Base-by-base conservation (phyloP, 768 basidiomycete genomes). In the Amanita molliuscula region DNA sequence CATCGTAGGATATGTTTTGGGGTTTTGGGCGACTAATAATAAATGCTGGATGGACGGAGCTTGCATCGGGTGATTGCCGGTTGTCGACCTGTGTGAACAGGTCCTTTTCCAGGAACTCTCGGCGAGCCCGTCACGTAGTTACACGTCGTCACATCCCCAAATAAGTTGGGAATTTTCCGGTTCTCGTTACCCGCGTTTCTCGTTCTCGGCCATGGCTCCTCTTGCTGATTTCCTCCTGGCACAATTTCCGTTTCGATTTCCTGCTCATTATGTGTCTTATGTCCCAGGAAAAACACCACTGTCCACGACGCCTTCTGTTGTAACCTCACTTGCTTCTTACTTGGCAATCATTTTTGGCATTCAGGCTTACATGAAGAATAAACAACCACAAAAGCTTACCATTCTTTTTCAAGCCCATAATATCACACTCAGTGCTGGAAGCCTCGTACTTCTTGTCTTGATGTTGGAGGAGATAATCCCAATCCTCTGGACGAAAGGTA, bases 391-490 rank as follows among this genome's bases (percentile, higher is more conserved):
- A 59, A 85, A 82, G 68, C 82, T 96, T 60, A 89, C 83, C 54
- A 65, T 75, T 51, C 75, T 91, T 50, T 97, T 97, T 71, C 89
- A 91, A 68, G 61, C 77, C 35, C 96, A 99, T 72, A 99, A 99
- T 65, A 70, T 91, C 54, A 68, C 96, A 65, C 78, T 99, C 54
- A 88, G 88, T 54, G 62, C 73, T 42, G 94, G 93, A 29, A 94
- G 90, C 53, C 72, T 76, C n/a, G 66, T 97, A 36, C 73, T 99
- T 25, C 79, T 99, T 35, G 72, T 71, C n/a, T 73, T 96, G 28
- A 94, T 96, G 79, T 64, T 88, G 28, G 94, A 98, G 66, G 94
- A 97, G 68, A 85, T 96, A 42, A 47, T 84, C 7, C 95, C 93
- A 18, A 79, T 89, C 58, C 69, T 79, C 59, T 80, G 76, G 72